Percentiles rank a stretch among this genome's conserved stretches.
Evolutionary conservation across 345 rosid species (phyloP).

Genomic region (Ceriops decandra): DNA sequence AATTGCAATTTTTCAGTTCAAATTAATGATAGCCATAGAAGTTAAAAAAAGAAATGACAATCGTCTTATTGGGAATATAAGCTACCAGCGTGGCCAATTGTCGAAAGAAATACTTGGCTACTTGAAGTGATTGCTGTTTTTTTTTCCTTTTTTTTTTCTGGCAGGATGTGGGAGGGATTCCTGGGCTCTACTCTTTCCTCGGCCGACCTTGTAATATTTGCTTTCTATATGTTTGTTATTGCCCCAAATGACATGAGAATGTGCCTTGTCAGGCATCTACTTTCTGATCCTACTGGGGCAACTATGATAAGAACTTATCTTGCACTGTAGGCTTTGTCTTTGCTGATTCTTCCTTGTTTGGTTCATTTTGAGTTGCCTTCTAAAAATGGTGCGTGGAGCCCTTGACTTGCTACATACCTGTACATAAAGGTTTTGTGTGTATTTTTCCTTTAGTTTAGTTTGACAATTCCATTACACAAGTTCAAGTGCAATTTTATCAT

Average conservation of each 20-base stretch:
- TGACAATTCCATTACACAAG: too few relatives aligned
- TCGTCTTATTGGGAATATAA: too few relatives aligned
- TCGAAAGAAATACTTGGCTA: constrained; percentile 2
- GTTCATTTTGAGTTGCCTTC: constrained; percentile 7
- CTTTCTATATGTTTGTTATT: constrained; percentile 76
- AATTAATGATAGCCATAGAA: too few relatives aligned
- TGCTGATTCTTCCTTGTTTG: not conserved
- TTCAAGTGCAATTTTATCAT: too few relatives aligned
- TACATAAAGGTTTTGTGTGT: constrained; percentile 16
- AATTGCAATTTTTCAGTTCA: too few relatives aligned
- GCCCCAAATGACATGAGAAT: constrained; percentile 75
- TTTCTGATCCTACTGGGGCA: constrained; percentile 88
- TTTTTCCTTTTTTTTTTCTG: constrained; percentile 1
- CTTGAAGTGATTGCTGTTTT: not conserved
- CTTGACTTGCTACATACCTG: constrained; percentile 3
- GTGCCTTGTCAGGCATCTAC: constrained; percentile 69
- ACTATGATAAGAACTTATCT: constrained; percentile 89
- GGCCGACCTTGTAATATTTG: constrained; percentile 68
- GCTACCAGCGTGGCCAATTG: too few relatives aligned
- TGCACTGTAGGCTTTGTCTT: constrained; percentile 20
- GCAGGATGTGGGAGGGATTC: constrained; percentile 97
- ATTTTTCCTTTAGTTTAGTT: not conserved
- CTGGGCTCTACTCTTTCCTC: constrained; percentile 87
- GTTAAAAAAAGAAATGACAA: too few relatives aligned
- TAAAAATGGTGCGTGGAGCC: not conserved